Conservation (phyloP, 2,329 filamentous ascomycete species). For the Colletotrichum shisoi region DNA sequence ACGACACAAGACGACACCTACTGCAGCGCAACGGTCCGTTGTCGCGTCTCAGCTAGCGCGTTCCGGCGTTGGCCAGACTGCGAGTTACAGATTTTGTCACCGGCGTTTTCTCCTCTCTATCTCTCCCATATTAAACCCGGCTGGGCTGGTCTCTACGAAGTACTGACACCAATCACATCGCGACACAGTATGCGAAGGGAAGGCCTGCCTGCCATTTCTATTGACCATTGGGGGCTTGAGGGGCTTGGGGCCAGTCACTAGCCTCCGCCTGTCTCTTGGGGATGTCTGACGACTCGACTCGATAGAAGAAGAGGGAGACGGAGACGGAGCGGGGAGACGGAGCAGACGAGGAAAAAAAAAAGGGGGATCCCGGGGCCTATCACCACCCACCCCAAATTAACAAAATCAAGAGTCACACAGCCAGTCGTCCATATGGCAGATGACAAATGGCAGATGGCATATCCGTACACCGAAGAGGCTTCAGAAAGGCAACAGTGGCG, state of each 20-base stretch:
- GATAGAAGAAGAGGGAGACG: not conserved
- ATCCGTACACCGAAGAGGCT: not conserved
- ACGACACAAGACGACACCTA: not conserved
- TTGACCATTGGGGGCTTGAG: not conserved
- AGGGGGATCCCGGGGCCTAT: conserved; percentile 26
- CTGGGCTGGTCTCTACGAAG: not conserved
- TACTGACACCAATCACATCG: not conserved
- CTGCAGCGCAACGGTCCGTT: not conserved
- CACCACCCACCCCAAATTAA: conserved; percentile 23
- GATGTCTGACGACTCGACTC: not conserved
- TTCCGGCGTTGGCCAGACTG: conserved; percentile 10
- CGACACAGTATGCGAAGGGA: not conserved
- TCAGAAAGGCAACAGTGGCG: not conserved
- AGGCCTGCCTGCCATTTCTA: not conserved
- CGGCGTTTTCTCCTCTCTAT: not conserved
- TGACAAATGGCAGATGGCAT: too few relatives aligned
- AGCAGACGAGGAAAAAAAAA: not conserved
- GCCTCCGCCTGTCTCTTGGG: not conserved
- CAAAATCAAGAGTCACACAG: conserved; percentile 17
- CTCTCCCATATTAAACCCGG: not conserved
- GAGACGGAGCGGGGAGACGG: not conserved
- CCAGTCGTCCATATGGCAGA: not conserved
- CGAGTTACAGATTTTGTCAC: not conserved
- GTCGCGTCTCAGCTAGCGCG: conserved; percentile 7
- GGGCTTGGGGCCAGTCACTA: not conserved